These are phyloP conservation scores for Mucor plumbeus DNA, from an alignment of 371 early-diverging fungal species.

Conservation along the genomic window DNA sequence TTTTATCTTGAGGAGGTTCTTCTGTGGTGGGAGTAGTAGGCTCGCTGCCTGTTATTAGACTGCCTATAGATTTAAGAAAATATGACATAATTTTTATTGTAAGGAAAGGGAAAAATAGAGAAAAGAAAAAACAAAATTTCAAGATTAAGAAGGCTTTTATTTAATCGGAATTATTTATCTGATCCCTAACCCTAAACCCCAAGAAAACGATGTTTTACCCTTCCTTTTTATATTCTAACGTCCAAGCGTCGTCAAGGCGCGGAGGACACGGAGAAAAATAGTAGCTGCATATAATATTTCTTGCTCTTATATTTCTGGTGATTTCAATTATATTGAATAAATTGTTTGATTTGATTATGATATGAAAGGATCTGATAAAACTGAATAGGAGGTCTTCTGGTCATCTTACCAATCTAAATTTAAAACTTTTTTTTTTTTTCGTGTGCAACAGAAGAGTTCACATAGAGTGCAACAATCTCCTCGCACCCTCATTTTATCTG, in stretches of 20 bases:
- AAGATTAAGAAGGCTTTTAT: neutral
- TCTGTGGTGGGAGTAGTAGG: neutral
- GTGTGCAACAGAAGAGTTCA: neutral
- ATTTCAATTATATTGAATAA: neutral
- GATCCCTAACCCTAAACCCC: slow-evolving; percentile 8
- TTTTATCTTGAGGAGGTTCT: neutral
- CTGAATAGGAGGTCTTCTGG: neutral
- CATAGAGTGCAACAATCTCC: no score
- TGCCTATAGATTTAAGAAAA: slow-evolving; percentile 3
- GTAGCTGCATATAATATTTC: neutral
- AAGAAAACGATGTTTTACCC: neutral
- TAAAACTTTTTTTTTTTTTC: neutral
- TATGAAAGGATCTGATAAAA: slow-evolving; percentile 9
- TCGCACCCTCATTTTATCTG: neutral
- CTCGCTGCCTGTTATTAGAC: neutral
- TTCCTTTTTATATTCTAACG: neutral
- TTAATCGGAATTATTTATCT: slow-evolving; percentile 23
- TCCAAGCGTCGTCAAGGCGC: neutral
- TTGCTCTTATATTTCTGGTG: no score
- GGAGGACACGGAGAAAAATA: neutral
- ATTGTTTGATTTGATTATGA: no score
- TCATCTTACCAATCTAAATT: neutral
- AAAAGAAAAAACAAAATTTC: slow-evolving; percentile 9
- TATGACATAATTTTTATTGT: slow-evolving; percentile 19
- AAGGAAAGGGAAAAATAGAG: slow-evolving; percentile 9